phyloP scores from a whole-genome alignment of 1,139 yeast species.

The Yamadazyma spencermartinsiae region DNA sequence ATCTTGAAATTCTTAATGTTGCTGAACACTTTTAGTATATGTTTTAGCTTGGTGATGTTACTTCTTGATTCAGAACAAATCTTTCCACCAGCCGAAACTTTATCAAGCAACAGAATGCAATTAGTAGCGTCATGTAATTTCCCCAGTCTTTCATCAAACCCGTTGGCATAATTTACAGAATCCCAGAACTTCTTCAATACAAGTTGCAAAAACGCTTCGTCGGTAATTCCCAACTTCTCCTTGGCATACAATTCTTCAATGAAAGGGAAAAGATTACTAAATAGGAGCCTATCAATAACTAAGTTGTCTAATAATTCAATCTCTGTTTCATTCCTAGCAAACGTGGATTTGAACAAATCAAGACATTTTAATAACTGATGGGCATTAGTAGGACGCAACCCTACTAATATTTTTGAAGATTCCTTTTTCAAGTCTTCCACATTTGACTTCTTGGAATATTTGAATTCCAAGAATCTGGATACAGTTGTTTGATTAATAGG shows the following conservation, averaged over 20 bases:
- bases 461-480: slow-evolving; percentile 32
- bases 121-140: slow-evolving; percentile 42
- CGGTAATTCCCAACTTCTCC: slow-evolving; percentile 19
- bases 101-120: slow-evolving; percentile 39
- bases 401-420: slow-evolving; percentile 28
- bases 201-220: slow-evolving; percentile 20
- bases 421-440: slow-evolving; percentile 26
- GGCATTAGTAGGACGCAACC: slow-evolving; percentile 36
- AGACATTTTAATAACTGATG: slow-evolving; percentile 24
- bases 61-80: slow-evolving; percentile 13
- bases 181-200: slow-evolving; percentile 52
- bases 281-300: slow-evolving; percentile 41
- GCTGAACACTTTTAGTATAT: slow-evolving; percentile 28
- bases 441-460: slow-evolving; percentile 20
- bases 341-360: slow-evolving; percentile 25
- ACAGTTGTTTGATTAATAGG: slow-evolving; percentile 45
- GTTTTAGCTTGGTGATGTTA: slow-evolving; percentile 27
- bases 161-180: slow-evolving; percentile 49
- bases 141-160: slow-evolving; percentile 50
- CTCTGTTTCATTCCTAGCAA: slow-evolving; percentile 23
- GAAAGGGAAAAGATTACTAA: slow-evolving; percentile 35
- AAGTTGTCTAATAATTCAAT: slow-evolving; percentile 27
- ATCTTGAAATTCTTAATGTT: slow-evolving; percentile 37
- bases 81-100: slow-evolving; percentile 13
- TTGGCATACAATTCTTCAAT: slow-evolving; percentile 22